Base-by-base conservation (phyloP, 1,139 yeast species). In the Saccharomyces hybrid region DNA sequence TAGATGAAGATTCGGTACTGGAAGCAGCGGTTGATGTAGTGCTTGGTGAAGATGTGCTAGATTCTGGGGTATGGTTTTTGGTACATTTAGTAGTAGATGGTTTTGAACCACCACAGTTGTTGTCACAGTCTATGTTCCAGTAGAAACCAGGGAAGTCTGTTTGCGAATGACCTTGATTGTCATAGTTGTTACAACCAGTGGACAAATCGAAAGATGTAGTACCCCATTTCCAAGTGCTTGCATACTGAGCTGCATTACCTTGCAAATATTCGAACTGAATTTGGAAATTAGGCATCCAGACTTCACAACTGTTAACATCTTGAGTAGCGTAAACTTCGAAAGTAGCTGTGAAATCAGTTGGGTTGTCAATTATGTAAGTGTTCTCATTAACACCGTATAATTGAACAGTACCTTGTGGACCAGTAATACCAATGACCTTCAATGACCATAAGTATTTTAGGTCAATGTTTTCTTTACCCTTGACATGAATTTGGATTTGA, bases 181-280 rank as follows among this genome's bases (percentile, higher is more conserved):
- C 69, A 34, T 44, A 52, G 44, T 55, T 51, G 51, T 59, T 58
- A 57, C 73, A 69, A n/a, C 67, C 68, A 25, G 67, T 59, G 11
- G 53, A 55, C 53, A 70, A 64, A 51, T 67, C 71, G 41, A 62
- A 62, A 20, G 55, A 38, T 13, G 56, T 51, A 7, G 56, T 26
- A 8, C 64, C 61, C 57, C 63, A 67, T 2, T 44, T 27, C 66
- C 70, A 60, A n/a, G 53, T 47, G 14, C 48, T 38, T 25, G 59
- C 52, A 41, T 55, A 56, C 13, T 49, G 47, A 14, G 55, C 51
- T 20, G 58, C 53, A 27, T 29, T 53, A 46, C 61, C 59, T 38
- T 59, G 56, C 26, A 56, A 32, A 61, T 69, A 67, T 51, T 69
- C 72, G 53, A 60, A 69, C 53, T 69, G 71, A 54, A 70, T 63